These are phyloP conservation scores for Ceratobasidium sp. DNA, from an alignment of 1,284 basidiomycete genomes.

Conservation along the genomic window DNA sequence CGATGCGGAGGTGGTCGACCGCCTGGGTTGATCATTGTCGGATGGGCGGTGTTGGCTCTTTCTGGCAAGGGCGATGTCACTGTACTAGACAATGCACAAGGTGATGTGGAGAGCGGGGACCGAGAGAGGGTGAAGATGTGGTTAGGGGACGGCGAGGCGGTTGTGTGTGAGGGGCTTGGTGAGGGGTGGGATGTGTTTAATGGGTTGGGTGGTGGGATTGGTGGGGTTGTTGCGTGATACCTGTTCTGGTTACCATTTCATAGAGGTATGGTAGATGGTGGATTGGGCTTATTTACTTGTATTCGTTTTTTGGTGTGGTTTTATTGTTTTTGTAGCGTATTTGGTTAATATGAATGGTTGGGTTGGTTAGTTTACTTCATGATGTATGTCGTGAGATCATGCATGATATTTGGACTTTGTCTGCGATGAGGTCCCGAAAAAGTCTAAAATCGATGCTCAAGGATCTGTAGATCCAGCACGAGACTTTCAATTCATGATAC, in stretches of 20 bases:
- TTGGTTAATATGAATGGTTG: not conserved
- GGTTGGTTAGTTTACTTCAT: not conserved
- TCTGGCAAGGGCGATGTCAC: constrained; percentile 65
- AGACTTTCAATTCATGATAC: too few species aligned
- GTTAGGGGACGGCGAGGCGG: constrained; percentile 70
- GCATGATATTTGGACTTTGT: not conserved
- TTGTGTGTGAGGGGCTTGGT: constrained; percentile 56
- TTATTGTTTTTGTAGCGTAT: constrained; percentile 6
- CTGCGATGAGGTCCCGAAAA: too few species aligned
- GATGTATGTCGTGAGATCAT: not conserved
- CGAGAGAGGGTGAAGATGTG: constrained; percentile 67
- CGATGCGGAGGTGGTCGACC: constrained; percentile 88
- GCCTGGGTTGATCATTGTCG: constrained; percentile 95
- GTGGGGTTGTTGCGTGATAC: not conserved
- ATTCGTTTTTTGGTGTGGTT: not conserved
- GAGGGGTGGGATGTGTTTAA: constrained; percentile 40
- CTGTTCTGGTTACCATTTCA: not conserved
- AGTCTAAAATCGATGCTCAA: too few species aligned
- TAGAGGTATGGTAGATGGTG: not conserved
- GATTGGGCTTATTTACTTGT: not conserved
- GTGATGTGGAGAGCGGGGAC: constrained; percentile 65
- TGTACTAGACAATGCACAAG: constrained; percentile 62
- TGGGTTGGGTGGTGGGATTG: not conserved
- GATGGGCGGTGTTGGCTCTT: constrained; percentile 78
- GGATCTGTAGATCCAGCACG: too few species aligned